Percentiles rank a stretch among this genome's conserved stretches.
phyloP scores from a whole-genome alignment of 2,329 filamentous ascomycete genomes.

The Nannizziopsis arthrosporioides region DNA sequence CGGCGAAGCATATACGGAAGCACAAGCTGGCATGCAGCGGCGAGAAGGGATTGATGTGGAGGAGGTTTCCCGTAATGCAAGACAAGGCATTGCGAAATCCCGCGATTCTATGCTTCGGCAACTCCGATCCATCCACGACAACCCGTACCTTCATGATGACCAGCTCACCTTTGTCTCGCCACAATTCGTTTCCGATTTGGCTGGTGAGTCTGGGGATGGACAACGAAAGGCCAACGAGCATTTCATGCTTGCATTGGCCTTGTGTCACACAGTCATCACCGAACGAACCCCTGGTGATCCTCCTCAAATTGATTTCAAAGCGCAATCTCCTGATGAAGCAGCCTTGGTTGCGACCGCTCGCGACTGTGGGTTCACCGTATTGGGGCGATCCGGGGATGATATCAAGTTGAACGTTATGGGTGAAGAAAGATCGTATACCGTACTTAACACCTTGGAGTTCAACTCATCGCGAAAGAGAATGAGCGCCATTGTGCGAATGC shows the following conservation, averaged over 20 bases:
- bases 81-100: slow-evolving; percentile 65
- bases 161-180: slow-evolving; percentile 86
- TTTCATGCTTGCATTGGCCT: slow-evolving; percentile 87
- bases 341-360: slow-evolving; percentile 87
- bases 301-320: slow-evolving; percentile 87
- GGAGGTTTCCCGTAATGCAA: slow-evolving; percentile 60
- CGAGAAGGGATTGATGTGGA: slow-evolving; percentile 78
- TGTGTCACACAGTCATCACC: slow-evolving; percentile 95
- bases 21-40: slow-evolving; percentile 90
- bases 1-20: slow-evolving; percentile 95
- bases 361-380: slow-evolving; percentile 87
- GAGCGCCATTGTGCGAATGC: slow-evolving; percentile 95
- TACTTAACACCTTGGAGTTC: slow-evolving; percentile 93
- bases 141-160: slow-evolving; percentile 82
- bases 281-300: slow-evolving; percentile 82
- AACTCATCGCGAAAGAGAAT: slow-evolving; percentile 94
- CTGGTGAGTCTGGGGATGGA: slow-evolving; percentile 61
- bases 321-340: slow-evolving; percentile 92
- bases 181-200: slow-evolving; percentile 73
- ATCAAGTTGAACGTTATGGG: slow-evolving; percentile 81
- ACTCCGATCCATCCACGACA: slow-evolving; percentile 68
- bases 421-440: slow-evolving; percentile 68
- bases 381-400: slow-evolving; percentile 66
- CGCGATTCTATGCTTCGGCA: slow-evolving; percentile 59
- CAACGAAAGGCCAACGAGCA: slow-evolving; percentile 69